Evolutionary conservation across 2,329 filamentous ascomycete genomes (phyloP), one percentile per base, ranked within the genome.

Genomic region (Hypoxylon rubiginosum): DNA sequence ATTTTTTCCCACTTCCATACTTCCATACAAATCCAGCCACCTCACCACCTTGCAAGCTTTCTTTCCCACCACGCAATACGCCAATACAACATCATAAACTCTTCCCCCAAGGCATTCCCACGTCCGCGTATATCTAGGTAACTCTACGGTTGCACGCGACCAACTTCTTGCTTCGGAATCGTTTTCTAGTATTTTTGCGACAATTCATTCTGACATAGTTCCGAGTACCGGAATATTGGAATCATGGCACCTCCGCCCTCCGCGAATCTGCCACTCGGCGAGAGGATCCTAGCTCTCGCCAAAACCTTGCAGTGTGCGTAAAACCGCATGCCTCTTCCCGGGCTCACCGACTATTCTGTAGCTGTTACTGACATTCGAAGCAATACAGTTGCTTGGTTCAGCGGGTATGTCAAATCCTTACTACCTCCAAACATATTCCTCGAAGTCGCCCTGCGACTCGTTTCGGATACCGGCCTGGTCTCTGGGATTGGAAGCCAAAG

Each of bases 281-380:
- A 96, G 83, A 88, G 94, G 77, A 83, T 97, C 66, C 81, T 93
- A 75, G 85, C 88, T 73, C 86, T 98, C 73, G 94, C 91, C 72
- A 90, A 97, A 81, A 98, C 94, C 49, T 85, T 98, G 73, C 96
- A 98, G 85, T 99, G 95, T 91, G 89, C 80, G 83, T 89, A 79
- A 9, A 24, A 78, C 51, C 26, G 50, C 36, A 26, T n/a, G 5
- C 17, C 28, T 60, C 50, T 36, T 64, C 71, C 56, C 66, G 57
- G 13, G n/a, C n/a, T 17, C 48, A 48, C 15, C 9, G n/a, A 66
- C 66, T 32, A 66, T 48, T 61, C 55, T n/a, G 70, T 65, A 24
- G 11, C 28, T 51, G 34, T 59, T 70, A 71, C 79, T 84, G 73
- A 83, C 76, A 10, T 69, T 57, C 69, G 67, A 77, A 73, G 70